Evolutionary conservation across 306 rosid genomes (phyloP).

Genomic region (Cicer yamashitae): DNA sequence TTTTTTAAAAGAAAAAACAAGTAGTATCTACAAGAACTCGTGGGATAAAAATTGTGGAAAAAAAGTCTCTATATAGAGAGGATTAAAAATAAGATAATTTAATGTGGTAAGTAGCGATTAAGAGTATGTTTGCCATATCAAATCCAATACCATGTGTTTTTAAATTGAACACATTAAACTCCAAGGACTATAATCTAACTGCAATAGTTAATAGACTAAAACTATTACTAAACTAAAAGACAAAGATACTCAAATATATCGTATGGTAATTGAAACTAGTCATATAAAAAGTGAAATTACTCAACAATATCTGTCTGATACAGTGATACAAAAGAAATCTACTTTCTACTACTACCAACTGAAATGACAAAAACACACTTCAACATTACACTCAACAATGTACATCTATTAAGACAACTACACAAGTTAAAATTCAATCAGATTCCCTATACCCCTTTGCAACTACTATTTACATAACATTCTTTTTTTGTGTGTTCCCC

Average conservation of each 20-base stretch:
- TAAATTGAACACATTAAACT: too few relatives aligned
- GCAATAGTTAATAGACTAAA: too few relatives aligned
- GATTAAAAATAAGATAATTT: too few relatives aligned
- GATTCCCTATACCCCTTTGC: slow-evolving; percentile 48
- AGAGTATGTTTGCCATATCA: too few relatives aligned
- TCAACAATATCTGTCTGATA: slow-evolving; percentile 28
- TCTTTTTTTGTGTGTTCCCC: neutral
- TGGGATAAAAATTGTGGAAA: too few relatives aligned
- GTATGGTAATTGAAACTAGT: neutral
- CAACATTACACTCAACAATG: slow-evolving; percentile 50
- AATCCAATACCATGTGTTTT: too few relatives aligned
- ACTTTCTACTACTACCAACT: slow-evolving; percentile 51
- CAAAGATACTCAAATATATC: neutral
- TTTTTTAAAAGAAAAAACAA: too few relatives aligned
- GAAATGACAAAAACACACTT: slow-evolving; percentile 20
- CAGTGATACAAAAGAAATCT: slow-evolving; percentile 41
- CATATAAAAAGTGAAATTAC: slow-evolving; percentile 38
- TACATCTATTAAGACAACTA: slow-evolving; percentile 63
- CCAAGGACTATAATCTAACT: too few relatives aligned
- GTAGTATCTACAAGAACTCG: too few relatives aligned
- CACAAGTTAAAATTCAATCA: slow-evolving; percentile 46
- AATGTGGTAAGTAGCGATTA: too few relatives aligned
- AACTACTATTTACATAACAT: slow-evolving; percentile 80
- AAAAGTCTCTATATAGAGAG: too few relatives aligned
- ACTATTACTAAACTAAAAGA: too few relatives aligned